A percentile compares a stretch with the other conserved stretches of the same genome.
phyloP scores from a whole-genome alignment of 2,329 filamentous ascomycete species.

The Penicillium sp. region DNA sequence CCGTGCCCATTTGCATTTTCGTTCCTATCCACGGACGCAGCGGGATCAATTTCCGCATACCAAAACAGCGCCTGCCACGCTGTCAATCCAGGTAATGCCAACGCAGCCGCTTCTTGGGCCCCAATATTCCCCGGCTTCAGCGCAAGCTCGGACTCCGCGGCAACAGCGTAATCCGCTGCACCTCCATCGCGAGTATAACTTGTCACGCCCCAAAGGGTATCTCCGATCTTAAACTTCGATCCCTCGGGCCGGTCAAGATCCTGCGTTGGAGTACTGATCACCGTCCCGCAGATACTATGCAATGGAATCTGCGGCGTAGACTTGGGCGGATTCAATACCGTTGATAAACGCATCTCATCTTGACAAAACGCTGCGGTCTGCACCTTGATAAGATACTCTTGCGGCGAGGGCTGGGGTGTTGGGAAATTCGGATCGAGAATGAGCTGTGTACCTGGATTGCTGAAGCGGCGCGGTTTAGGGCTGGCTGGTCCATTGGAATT shows the following conservation, averaged over 20 bases:
- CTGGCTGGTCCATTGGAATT: neutral
- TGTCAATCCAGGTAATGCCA: conserved; percentile 45
- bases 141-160: conserved; percentile 44
- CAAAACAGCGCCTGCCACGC: conserved; percentile 49
- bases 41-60: conserved; percentile 40
- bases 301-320: conserved; percentile 43
- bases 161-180: conserved; percentile 47
- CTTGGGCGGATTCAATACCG: conserved; percentile 33
- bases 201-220: conserved; percentile 46
- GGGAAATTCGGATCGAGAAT: conserved; percentile 42
- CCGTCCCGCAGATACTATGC: conserved; percentile 47
- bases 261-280: conserved; percentile 41
- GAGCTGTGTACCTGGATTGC: conserved; percentile 32
- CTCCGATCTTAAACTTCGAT: conserved; percentile 46
- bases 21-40: conserved; percentile 11
- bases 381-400: conserved; percentile 49
- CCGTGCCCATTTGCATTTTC: conserved; percentile 7
- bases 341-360: conserved; percentile 40
- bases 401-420: conserved; percentile 39
- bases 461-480: conserved; percentile 18
- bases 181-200: conserved; percentile 45
- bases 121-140: conserved; percentile 44
- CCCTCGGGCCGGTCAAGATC: conserved; percentile 37
- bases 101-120: conserved; percentile 39
- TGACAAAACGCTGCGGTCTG: conserved; percentile 44